Percentiles rank a stretch among this genome's conserved stretches.
phyloP scores from a whole-genome alignment of 345 rosid genomes.

The Garcia nutans region DNA sequence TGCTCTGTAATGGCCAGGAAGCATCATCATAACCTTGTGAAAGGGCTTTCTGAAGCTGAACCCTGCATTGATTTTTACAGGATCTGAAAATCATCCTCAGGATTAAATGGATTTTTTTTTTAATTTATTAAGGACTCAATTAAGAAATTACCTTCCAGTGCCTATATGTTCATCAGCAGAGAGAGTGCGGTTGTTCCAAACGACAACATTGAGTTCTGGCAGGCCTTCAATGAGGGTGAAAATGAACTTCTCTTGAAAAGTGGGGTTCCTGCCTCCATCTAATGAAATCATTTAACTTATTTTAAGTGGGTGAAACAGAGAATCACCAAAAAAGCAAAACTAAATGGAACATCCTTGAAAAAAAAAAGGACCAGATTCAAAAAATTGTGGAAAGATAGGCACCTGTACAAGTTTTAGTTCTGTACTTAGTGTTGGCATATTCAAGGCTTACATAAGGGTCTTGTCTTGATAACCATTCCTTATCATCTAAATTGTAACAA shows the following conservation, averaged over 20 bases:
- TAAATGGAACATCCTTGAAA: neutral
- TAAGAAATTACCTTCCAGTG: constrained; percentile 39
- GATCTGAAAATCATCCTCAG: neutral
- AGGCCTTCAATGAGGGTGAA: constrained; percentile 53
- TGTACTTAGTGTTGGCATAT: constrained; percentile 44
- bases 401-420: constrained; percentile 77
- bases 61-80: constrained; percentile 17
- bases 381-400: neutral
- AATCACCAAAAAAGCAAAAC: neutral
- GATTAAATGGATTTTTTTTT: neutral
- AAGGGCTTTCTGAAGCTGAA: constrained; percentile 49
- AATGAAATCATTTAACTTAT: neutral
- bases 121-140: neutral
- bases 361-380: neutral
- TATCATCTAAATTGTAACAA: constrained; percentile 64
- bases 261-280: constrained; percentile 58
- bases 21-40: constrained; percentile 49
- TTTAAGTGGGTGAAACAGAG: neutral
- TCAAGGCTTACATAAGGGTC: constrained; percentile 68
- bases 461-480: constrained; percentile 71
- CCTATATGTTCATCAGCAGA: constrained; percentile 49
- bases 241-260: constrained; percentile 50
- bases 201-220: constrained; percentile 36
- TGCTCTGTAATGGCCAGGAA: constrained; percentile 40
- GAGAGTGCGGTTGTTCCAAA: constrained; percentile 51